phyloP scores from a whole-genome alignment of 148 eudicot genomes.

The Mesembryanthemum crystallinum region DNA sequence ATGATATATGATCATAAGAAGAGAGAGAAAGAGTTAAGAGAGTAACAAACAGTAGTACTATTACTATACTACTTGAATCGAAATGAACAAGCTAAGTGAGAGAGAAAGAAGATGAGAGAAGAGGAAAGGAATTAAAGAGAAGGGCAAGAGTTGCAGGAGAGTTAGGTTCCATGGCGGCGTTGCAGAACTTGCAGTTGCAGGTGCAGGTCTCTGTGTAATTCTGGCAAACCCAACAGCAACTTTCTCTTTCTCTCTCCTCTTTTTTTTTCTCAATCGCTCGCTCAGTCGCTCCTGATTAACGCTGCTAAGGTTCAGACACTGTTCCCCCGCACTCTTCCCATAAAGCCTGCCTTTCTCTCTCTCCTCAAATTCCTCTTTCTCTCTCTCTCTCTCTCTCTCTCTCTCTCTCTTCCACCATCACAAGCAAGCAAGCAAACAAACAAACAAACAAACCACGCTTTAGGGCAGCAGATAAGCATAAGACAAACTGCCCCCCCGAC shows the following conservation, averaged over 20 bases:
- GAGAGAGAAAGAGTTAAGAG: neutral
- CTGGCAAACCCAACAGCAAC: neutral
- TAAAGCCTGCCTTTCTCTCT: too few relatives aligned
- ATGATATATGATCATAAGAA: neutral
- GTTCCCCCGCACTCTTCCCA: slow-evolving; percentile 6
- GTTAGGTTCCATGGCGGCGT: slow-evolving; percentile 32
- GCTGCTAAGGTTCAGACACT: slow-evolving; percentile 23
- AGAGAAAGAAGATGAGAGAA: neutral
- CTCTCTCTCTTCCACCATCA: neutral
- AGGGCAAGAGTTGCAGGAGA: neutral
- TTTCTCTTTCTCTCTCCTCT: neutral
- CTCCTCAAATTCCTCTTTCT: neutral
- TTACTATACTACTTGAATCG: too few relatives aligned
- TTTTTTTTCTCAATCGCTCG: neutral
- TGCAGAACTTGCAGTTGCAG: slow-evolving; percentile 19
- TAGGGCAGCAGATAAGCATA: slow-evolving; percentile 3
- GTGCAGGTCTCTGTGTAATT: neutral
- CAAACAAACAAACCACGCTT: neutral
- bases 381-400: neutral
- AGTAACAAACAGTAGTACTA: neutral
- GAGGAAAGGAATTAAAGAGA: neutral
- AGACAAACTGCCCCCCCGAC: slow-evolving; percentile 4
- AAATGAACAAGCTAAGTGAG: neutral
- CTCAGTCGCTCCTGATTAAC: neutral
- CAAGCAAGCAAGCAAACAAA: neutral